These are phyloP conservation scores for Fomitopsis palustris DNA, from an alignment of 1,284 basidiomycete species.

Conservation along the genomic window DNA sequence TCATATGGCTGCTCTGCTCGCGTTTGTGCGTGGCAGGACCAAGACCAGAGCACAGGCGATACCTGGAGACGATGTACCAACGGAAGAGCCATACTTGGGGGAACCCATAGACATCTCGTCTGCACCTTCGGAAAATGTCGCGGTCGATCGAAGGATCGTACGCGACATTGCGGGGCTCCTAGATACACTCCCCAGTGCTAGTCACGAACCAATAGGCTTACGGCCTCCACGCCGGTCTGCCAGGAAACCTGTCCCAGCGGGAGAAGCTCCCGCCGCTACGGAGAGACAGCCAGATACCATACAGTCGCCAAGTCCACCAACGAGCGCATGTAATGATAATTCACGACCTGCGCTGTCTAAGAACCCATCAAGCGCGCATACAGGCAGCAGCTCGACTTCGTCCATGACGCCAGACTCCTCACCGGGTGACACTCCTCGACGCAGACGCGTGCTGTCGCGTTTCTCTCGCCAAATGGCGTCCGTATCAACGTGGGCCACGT, in stretches of 20 bases:
- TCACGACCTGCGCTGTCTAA: not conserved
- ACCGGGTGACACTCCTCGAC: not conserved
- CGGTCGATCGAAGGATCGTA: not conserved
- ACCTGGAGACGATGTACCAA: not conserved
- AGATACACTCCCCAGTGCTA: not conserved
- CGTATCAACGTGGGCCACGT: conserved; percentile 40
- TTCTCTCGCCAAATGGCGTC: conserved; percentile 24
- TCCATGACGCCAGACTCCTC: not conserved
- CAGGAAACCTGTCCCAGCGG: not conserved
- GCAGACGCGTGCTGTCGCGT: conserved; percentile 20
- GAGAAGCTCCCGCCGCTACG: not conserved
- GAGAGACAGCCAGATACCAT: not conserved
- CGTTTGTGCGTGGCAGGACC: not conserved
- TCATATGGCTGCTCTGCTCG: not conserved
- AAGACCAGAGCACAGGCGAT: not conserved
- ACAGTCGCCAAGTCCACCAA: not conserved
- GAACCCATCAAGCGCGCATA: not conserved
- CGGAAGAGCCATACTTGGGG: not conserved
- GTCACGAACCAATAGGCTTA: not conserved
- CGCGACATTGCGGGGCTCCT: not conserved
- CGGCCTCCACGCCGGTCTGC: not conserved
- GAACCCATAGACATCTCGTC: not conserved
- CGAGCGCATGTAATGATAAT: not conserved
- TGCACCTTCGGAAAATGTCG: not conserved
- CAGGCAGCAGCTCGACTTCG: not conserved